Conservation (phyloP, 169 alveolate genomes). For the Plasmodium knowlesi region DNA sequence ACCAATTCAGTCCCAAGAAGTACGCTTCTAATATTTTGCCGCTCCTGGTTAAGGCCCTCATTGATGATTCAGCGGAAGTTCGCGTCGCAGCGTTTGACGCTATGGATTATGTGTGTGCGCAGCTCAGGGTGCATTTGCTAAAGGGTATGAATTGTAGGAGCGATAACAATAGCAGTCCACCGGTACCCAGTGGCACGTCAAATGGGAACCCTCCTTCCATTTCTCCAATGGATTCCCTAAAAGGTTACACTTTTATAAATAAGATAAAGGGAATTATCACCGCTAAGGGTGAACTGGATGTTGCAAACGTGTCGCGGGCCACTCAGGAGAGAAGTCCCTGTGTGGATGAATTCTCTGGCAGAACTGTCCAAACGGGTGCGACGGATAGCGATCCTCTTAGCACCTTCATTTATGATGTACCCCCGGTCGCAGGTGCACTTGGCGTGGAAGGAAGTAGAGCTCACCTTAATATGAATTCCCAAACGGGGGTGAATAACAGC, state of each 20-base stretch:
- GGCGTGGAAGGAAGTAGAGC: background rate
- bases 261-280: background rate
- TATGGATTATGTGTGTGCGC: conserved; percentile 55
- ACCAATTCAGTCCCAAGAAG: conserved; percentile 74
- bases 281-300: background rate
- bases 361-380: background rate
- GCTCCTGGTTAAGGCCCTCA: conserved; percentile 75
- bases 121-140: conserved; percentile 4
- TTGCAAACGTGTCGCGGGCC: background rate
- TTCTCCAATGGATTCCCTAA: background rate
- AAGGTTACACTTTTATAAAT: background rate
- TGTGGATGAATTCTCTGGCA: background rate
- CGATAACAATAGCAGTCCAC: background rate
- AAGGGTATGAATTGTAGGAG: background rate
- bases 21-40: conserved; percentile 78
- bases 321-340: background rate
- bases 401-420: background rate
- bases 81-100: conserved; percentile 77
- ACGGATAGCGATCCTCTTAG: background rate
- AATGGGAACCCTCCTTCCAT: background rate
- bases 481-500: background rate
- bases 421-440: background rate
- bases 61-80: conserved; percentile 75
- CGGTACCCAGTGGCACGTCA: background rate
- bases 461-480: background rate